Evolutionary conservation across 306 rosid species (phyloP), one percentile per base, ranked within the genome.

Genomic region (Cucurbita pepo): DNA sequence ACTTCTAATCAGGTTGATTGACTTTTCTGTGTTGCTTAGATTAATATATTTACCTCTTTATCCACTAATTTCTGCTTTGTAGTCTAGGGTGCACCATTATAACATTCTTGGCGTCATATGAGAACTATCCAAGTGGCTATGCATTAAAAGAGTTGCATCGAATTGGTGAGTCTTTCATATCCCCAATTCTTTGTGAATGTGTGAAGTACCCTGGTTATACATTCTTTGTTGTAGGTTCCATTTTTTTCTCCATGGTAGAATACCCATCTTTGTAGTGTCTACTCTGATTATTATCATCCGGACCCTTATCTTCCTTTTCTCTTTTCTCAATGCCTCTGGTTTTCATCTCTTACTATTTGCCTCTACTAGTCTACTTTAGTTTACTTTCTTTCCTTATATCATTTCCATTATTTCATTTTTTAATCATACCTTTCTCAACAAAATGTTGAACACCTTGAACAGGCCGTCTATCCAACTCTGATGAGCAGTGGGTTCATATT

Each of bases 91-190:
- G 86, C 83, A 80, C 96, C 30, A 40, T 84, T 72, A 81, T 85
- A 73, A 83, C 89, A 79, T 87, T 93, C 91, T 81, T 83, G 82
- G 98, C 98, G 5, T 93, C 98, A 66, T 86, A 81, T 77, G 81
- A 91, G 85, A 93, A 93, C 80, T 93, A 93, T 76, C 91, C 98
- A 30, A 90, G 98, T 67, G 96, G 98, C 22, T 83, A 93, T 79
- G 94, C 97, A 72, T 81, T 93, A 81, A 83, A 85, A 83, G 79
- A 79, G 70, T 79, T 93, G 88, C 98, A 93, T 75, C 71, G 34
- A 37, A 79, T 56, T 72, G 87, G 97, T 93, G 76, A 75, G 89
- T 73, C 41, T 48, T 73, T 47, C 51, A 58, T 67, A 75, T 67
- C 14, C 22, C 36, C 61, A 19, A 45, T 16, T 51, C 10, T 8